Evolutionary conservation across 257 asterid genomes (phyloP).

Genomic region (Jaltomata sinuosa): DNA sequence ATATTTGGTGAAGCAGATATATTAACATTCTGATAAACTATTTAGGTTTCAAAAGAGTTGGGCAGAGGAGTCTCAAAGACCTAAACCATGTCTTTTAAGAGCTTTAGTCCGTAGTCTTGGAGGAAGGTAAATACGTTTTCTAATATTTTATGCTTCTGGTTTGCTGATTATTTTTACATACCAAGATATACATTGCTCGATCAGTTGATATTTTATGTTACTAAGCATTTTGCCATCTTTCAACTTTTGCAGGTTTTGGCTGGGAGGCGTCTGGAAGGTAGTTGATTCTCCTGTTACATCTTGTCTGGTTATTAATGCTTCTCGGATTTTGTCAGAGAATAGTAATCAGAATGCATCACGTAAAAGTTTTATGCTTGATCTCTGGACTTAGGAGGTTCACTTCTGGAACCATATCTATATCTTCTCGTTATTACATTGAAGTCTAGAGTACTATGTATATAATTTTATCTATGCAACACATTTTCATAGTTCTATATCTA

Average conservation of each 20-base stretch:
- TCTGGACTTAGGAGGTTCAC: not conserved
- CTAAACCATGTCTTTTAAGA: slow-evolving; percentile 95
- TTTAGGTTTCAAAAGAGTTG: slow-evolving; percentile 82
- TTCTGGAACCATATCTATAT: not conserved
- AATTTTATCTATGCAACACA: not conserved
- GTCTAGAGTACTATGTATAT: not conserved
- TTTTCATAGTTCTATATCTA: not conserved
- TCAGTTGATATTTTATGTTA: not conserved
- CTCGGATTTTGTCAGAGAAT: not conserved
- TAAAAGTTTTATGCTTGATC: not conserved
- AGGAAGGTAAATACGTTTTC: slow-evolving; percentile 49
- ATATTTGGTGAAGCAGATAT: not conserved
- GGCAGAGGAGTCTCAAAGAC: slow-evolving; percentile 62
- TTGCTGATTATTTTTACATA: not conserved
- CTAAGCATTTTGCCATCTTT: slow-evolving; percentile 5
- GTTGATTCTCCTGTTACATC: slow-evolving; percentile 9
- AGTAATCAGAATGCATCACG: not conserved
- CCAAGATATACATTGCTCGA: not conserved
- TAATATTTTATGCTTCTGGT: slow-evolving; percentile 5
- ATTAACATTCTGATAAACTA: not conserved
- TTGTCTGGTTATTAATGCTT: not conserved
- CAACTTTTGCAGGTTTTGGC: slow-evolving; percentile 62
- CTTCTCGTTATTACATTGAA: not conserved
- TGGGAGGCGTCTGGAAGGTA: slow-evolving; percentile 99
- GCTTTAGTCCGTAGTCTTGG: slow-evolving; percentile 85